phyloP scores from a whole-genome alignment of 371 early-diverging fungal species.

The Chytridiales sp. region DNA sequence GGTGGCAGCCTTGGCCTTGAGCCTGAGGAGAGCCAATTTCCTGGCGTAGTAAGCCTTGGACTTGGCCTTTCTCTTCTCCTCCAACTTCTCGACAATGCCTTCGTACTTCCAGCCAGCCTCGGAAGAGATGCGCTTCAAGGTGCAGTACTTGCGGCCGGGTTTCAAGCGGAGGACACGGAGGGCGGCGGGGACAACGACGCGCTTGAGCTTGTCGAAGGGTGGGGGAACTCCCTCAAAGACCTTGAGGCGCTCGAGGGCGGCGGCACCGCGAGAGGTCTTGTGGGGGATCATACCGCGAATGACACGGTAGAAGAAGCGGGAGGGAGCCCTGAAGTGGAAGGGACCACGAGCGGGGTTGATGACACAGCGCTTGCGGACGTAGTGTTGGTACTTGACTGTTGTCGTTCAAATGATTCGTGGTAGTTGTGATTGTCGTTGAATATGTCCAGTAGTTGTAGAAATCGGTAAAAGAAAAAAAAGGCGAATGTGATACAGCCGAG shows the following conservation, averaged over 20 bases:
- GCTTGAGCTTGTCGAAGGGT: constrained; percentile 95
- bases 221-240: constrained; percentile 99
- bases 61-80: constrained; percentile 97
- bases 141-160: constrained; percentile 97
- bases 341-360: constrained; percentile 98
- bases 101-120: constrained; percentile 99
- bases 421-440: not conserved
- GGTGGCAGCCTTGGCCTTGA: constrained; percentile 59
- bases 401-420: not conserved
- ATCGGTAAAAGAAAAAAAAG: constrained; percentile 10
- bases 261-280: constrained; percentile 98
- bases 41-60: constrained; percentile 88
- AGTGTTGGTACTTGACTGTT: constrained; percentile 92
- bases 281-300: constrained; percentile 99
- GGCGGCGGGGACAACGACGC: constrained; percentile 96
- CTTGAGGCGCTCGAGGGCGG: constrained; percentile 96
- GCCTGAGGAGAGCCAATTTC: constrained; percentile 72
- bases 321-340: constrained; percentile 99
- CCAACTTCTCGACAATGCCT: constrained; percentile 92
- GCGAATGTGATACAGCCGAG: too few species aligned
- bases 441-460: not conserved
- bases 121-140: constrained; percentile 88
- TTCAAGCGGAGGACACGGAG: constrained; percentile 94
- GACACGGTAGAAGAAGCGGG: constrained; percentile 96
- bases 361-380: constrained; percentile 98